Evolutionary conservation across 2,329 filamentous ascomycete species (phyloP), one percentile per base, ranked within the genome.

Genomic region (Falciphora oryzae): DNA sequence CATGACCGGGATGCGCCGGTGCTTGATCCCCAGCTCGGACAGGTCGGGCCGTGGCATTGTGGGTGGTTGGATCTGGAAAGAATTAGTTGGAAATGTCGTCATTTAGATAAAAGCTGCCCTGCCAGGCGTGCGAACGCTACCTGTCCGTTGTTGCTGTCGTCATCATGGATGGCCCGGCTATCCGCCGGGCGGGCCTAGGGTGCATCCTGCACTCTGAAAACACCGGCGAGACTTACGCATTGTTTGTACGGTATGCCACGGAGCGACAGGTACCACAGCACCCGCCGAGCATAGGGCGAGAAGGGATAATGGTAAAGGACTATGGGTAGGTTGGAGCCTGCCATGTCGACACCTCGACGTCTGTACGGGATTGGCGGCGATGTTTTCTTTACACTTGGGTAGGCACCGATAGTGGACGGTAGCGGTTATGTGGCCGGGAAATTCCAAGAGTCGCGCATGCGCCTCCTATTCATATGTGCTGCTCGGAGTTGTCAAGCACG

Each of bases 1-100:
- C 62, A 92, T 75, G 62, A 92, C 71, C 1, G 89, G 89, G 65
- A 91, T 91, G 65, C 89, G 87, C 4, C 89, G 83, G 75, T 93
- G 89, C 8, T 79, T 77, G 64, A 91, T 80, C 31, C 86, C 87
- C 18, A 92, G 80, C 1, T 78, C 76, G 25, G 77, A 74, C 18
- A 91, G 72, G 72, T 90, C 87, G 1, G 88, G 87, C 31, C 89
- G 85, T 8, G 89, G 89, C 72, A 91, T 78, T 44, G 83, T 81
- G 3, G 79, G 76, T 0, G 89, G 87, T 85, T 92, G 89, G 62
- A 86, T 31, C 25, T 53, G 27, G 25, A 27, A 27, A 29, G n/a
- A 6, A 32, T 38, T 53, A 25, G 27, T 18, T 29, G n/a, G 57
- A 50, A 38, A 44, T 59, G 57, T 64, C 62, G 50, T 56, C 22